phyloP scores from a whole-genome alignment of 2,329 filamentous ascomycete genomes.

The Colletotrichum plurivorum region DNA sequence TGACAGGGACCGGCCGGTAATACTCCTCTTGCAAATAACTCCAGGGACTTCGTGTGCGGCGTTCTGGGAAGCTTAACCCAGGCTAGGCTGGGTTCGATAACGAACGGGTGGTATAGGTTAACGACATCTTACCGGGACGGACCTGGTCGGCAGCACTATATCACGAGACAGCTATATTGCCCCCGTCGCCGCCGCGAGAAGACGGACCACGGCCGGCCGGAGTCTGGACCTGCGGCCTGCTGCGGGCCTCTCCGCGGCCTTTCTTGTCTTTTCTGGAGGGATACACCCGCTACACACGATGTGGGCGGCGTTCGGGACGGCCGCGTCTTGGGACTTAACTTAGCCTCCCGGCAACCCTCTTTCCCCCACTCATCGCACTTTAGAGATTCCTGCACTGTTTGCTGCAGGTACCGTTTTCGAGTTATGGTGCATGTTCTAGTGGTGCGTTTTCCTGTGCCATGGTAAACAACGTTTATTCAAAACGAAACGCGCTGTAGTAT shows the following conservation, averaged over 20 bases:
- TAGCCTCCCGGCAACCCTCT: not conserved
- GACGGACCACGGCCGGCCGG: not conserved
- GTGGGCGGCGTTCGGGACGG: conserved; percentile 7
- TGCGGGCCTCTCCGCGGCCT: not conserved
- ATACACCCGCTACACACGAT: not conserved
- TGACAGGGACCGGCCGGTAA: too few species aligned
- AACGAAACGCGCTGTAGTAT: not conserved
- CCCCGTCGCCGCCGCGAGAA: too few species aligned
- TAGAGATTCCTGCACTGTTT: conserved; percentile 38
- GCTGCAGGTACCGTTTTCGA: not conserved
- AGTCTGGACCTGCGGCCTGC: conserved; percentile 8
- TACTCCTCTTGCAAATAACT: too few species aligned
- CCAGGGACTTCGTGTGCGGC: too few species aligned
- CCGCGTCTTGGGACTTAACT: not conserved
- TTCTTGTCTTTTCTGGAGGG: too few species aligned
- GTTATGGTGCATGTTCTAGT: too few species aligned
- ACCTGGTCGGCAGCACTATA: conserved; percentile 1
- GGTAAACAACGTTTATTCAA: not conserved
- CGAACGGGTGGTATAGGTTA: not conserved
- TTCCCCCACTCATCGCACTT: conserved; percentile 24
- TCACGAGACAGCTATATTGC: not conserved
- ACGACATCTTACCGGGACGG: not conserved
- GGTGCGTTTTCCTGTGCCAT: not conserved
- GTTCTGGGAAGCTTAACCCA: too few species aligned
- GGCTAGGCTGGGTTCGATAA: not conserved